These are phyloP conservation scores for Fraxinus nigra DNA, from an alignment of 305 asterid genomes.

Conservation along the genomic window DNA sequence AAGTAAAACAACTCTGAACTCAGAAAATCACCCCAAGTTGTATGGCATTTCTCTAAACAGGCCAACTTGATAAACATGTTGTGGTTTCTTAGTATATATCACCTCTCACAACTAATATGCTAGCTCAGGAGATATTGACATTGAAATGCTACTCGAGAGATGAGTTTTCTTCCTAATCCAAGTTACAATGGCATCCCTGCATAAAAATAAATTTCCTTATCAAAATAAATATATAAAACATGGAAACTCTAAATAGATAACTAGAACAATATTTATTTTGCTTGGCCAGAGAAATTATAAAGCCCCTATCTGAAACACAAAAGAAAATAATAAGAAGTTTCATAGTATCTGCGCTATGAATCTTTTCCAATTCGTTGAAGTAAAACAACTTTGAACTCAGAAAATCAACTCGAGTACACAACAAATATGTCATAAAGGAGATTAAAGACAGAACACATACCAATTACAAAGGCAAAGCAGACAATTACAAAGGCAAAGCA, in stretches of 20 bases:
- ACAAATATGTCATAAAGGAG: background rate
- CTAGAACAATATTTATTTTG: background rate
- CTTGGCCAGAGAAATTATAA: background rate
- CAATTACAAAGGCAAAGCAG: too few relatives aligned
- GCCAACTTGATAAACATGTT: background rate
- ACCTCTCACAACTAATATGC: background rate
- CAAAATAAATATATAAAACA: background rate
- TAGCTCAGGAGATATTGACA: background rate
- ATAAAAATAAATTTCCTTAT: constrained; percentile 9
- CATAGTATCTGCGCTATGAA: background rate
- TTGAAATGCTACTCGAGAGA: constrained; percentile 15
- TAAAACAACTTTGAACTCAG: background rate
- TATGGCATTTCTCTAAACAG: background rate
- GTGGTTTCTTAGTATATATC: background rate
- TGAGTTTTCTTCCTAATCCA: constrained; percentile 82
- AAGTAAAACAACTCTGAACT: background rate
- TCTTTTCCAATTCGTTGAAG: background rate
- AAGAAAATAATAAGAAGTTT: background rate
- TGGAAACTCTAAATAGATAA: background rate
- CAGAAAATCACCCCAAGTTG: background rate
- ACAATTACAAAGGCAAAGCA: constrained; percentile 12
- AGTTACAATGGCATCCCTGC: constrained; percentile 71
- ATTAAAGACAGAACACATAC: constrained; percentile 8
- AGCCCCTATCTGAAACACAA: background rate
- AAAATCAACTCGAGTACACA: background rate